These are phyloP conservation scores for Apiospora aurea DNA, from an alignment of 2,329 filamentous ascomycete species.

Conservation along the genomic window DNA sequence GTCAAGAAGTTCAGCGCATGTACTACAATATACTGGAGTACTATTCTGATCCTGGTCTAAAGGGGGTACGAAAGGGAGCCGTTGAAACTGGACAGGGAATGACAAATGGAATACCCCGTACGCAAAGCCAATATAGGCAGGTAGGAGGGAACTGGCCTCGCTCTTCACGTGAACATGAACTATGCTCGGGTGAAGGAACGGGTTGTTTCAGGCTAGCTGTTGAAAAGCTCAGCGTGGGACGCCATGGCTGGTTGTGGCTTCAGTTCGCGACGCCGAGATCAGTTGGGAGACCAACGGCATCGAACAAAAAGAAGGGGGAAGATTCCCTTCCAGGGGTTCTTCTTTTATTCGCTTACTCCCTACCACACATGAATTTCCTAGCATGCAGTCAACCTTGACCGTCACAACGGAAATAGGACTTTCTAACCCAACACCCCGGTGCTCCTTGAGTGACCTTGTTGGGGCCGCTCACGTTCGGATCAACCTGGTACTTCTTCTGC, in stretches of 20 bases:
- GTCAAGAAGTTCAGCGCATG: neutral
- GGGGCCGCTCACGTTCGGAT: neutral
- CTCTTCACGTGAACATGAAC: neutral
- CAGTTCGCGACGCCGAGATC: neutral
- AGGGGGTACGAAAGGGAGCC: neutral
- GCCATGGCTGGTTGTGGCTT: neutral
- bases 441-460: neutral
- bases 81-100: neutral
- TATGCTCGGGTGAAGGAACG: neutral
- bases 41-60: neutral
- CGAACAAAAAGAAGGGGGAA: neutral
- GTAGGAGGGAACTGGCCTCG: neutral
- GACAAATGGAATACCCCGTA: neutral
- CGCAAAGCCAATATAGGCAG: neutral
- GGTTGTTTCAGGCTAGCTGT: neutral
- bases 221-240: neutral
- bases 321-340: neutral
- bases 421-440: slow-evolving; percentile 1
- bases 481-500: neutral
- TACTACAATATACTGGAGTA: neutral
- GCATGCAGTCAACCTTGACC: neutral
- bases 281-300: neutral
- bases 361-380: neutral
- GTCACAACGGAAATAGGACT: neutral
- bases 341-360: neutral